Conservation (phyloP, 129 eudicot genomes). For the Arctium lappa region DNA sequence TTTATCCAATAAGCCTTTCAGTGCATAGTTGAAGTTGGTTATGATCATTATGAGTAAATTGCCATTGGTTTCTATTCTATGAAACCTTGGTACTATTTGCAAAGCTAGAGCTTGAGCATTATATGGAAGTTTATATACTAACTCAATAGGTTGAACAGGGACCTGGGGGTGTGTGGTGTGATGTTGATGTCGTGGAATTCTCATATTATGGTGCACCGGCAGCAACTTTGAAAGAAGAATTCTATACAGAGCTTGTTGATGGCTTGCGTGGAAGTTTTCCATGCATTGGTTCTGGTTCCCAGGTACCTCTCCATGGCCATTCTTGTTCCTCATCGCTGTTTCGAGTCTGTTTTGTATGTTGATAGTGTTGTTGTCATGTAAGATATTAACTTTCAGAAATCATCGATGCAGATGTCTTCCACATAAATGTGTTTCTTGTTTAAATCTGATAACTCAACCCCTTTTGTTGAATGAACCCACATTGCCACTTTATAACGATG, state of each 20-base stretch:
- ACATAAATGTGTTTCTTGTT: not conserved
- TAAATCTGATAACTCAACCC: not conserved
- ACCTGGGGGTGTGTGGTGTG: conserved; percentile 97
- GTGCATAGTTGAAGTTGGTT: not conserved
- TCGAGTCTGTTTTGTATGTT: not conserved
- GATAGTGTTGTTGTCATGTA: not conserved
- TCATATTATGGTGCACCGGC: conserved; percentile 79
- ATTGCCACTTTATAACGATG: not conserved
- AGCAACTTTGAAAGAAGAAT: conserved; percentile 65
- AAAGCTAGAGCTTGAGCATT: not conserved
- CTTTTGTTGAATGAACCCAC: not conserved
- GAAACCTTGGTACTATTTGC: not conserved
- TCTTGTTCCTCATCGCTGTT: not conserved
- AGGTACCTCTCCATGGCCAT: conserved; percentile 41
- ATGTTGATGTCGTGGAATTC: conserved; percentile 83
- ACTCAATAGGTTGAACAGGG: conserved; percentile 49
- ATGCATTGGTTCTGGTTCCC: conserved; percentile 81
- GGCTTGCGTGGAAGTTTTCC: conserved; percentile 77
- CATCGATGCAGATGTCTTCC: not conserved
- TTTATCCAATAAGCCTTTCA: not conserved
- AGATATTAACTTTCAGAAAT: not conserved
- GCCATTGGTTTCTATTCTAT: not conserved
- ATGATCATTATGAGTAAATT: not conserved
- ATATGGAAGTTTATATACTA: not conserved
- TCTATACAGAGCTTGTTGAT: conserved; percentile 70